Evolutionary conservation across 208 protist species (phyloP).

Genomic region (Crithidia sp.): DNA sequence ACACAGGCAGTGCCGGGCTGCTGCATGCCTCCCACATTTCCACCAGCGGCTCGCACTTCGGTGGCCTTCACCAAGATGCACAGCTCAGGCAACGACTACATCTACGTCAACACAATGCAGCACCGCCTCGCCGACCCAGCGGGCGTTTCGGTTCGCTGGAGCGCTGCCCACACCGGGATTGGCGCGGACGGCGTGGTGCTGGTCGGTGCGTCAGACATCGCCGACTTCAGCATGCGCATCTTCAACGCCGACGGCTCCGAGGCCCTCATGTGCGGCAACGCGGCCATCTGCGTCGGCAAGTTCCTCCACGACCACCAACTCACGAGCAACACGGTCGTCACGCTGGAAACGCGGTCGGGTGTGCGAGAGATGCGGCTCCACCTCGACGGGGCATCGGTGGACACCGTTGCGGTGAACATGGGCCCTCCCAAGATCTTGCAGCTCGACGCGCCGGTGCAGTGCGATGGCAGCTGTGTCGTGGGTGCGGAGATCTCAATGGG

Average conservation of each 20-base stretch:
- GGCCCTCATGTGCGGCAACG: slow-evolving; percentile 16
- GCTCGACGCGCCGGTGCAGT: not conserved
- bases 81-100: slow-evolving; percentile 11
- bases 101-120: not conserved
- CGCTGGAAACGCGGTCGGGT: slow-evolving; percentile 9
- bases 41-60: not conserved
- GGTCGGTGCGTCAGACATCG: slow-evolving; percentile 2
- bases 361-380: slow-evolving; percentile 4
- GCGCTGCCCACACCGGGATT: slow-evolving; percentile 17
- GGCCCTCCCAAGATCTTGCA: not conserved
- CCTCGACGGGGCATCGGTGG: not conserved
- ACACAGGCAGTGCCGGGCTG: not conserved
- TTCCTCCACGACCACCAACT: not conserved
- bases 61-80: slow-evolving; percentile 21
- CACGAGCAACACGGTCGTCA: not conserved
- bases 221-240: slow-evolving; percentile 20
- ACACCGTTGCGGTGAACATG: slow-evolving; percentile 7
- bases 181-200: slow-evolving; percentile 14
- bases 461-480: not conserved
- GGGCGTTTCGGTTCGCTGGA: slow-evolving; percentile 7
- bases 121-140: not conserved
- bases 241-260: slow-evolving; percentile 17
- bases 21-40: not conserved
- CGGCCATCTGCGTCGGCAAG: slow-evolving; percentile 15
- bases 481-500: slow-evolving; percentile 1